Evolutionary conservation across 306 rosid species (phyloP).

Genomic region (Trichosanthes cucumerina): DNA sequence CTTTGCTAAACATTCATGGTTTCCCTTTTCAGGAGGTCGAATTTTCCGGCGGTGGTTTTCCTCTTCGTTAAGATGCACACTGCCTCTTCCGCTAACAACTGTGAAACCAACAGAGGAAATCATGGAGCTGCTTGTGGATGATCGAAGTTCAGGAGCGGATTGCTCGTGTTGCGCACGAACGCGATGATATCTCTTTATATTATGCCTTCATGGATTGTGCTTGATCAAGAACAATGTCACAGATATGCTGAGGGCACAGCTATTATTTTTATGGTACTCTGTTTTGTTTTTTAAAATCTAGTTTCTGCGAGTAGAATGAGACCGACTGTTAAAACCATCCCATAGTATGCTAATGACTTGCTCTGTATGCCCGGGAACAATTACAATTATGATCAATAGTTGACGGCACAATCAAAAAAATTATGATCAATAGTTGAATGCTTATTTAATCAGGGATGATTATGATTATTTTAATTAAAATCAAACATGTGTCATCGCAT

Average conservation of each 20-base stretch:
- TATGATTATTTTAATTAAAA: too few species aligned
- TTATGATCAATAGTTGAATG: background rate
- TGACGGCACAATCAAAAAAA: too few species aligned
- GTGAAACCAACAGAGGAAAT: background rate
- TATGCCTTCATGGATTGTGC: background rate
- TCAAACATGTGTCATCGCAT: too few species aligned
- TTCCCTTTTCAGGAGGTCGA: conserved; percentile 38
- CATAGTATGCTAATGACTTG: background rate
- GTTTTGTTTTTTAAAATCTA: background rate
- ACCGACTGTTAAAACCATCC: conserved; percentile 1
- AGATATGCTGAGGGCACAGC: background rate
- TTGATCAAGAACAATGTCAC: background rate
- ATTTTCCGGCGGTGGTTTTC: conserved; percentile 41
- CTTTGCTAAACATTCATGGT: background rate
- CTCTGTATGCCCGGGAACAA: background rate
- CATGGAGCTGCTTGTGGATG: background rate
- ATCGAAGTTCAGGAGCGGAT: background rate
- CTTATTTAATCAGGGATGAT: background rate
- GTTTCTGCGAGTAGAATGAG: background rate
- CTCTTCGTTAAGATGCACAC: conserved; percentile 15
- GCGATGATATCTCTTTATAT: background rate
- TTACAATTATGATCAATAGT: background rate
- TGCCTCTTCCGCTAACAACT: background rate
- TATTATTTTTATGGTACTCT: background rate
- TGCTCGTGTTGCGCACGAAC: conserved; percentile 2